These are phyloP conservation scores for Streptanthus diversifolius DNA, from an alignment of 345 rosid species.

Conservation along the genomic window DNA sequence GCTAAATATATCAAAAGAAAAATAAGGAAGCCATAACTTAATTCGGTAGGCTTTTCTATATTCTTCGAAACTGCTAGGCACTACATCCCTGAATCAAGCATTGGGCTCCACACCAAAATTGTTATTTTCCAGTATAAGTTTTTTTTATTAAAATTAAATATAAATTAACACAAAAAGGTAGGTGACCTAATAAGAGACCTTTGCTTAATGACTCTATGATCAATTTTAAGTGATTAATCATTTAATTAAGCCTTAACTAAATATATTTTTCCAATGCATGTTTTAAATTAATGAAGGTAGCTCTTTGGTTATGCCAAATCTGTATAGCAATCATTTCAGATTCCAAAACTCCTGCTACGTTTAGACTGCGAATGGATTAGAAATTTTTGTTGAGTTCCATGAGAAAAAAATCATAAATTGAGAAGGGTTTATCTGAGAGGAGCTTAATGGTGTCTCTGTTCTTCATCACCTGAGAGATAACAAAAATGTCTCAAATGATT, in stretches of 20 bases:
- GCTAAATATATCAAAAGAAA: too few species aligned
- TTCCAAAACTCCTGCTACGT: constrained; percentile 30
- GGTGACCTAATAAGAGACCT: constrained; percentile 36
- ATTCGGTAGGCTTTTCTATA: background rate
- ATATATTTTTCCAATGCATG: background rate
- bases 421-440: constrained; percentile 16
- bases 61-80: constrained; percentile 23
- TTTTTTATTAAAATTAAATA: background rate
- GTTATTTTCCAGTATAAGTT: background rate
- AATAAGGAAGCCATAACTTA: background rate
- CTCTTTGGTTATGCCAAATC: constrained; percentile 27
- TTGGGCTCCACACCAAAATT: constrained; percentile 30
- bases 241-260: constrained; percentile 19
- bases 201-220: background rate
- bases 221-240: constrained; percentile 8
- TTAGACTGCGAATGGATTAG: constrained; percentile 26
- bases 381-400: constrained; percentile 32
- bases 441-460: constrained; percentile 31
- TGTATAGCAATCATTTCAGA: constrained; percentile 35
- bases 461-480: constrained; percentile 24
- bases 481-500: constrained; percentile 38
- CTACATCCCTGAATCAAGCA: constrained; percentile 27
- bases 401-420: background rate
- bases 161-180: constrained; percentile 22
- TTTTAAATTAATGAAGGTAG: constrained; percentile 16